These are phyloP conservation scores for Stachybotrys chartarum DNA, from an alignment of 2,329 filamentous ascomycete species.

Conservation along the genomic window DNA sequence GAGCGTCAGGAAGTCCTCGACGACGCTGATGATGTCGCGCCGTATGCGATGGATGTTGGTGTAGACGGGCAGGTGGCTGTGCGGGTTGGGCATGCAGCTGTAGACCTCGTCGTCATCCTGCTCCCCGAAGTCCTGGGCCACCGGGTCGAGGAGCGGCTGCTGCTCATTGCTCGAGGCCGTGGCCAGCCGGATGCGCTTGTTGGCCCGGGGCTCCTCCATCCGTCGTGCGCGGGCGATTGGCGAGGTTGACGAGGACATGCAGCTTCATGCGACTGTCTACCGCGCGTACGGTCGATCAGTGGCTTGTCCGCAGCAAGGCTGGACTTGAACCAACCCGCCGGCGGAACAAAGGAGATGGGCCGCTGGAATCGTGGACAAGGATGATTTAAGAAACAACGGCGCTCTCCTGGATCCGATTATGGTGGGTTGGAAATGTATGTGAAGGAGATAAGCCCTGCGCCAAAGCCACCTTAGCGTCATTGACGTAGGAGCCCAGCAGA, in stretches of 20 bases:
- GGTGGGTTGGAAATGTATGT: too few species aligned
- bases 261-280: neutral
- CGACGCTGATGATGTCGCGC: constrained; percentile 55
- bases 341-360: too few species aligned
- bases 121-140: constrained; percentile 20
- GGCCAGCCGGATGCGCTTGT: constrained; percentile 9
- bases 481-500: neutral
- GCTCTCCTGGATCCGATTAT: too few species aligned
- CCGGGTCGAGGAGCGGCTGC: constrained; percentile 19
- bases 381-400: too few species aligned
- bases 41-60: constrained; percentile 69
- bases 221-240: neutral
- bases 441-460: neutral
- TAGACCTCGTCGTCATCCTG: constrained; percentile 30
- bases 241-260: neutral
- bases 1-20: constrained; percentile 57
- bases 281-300: too few species aligned
- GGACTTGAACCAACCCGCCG: neutral
- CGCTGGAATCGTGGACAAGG: too few species aligned
- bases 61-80: constrained; percentile 63
- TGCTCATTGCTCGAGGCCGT: constrained; percentile 21
- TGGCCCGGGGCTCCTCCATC: constrained; percentile 18
- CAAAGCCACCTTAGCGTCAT: neutral
- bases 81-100: constrained; percentile 49
- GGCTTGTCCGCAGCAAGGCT: neutral